These are phyloP conservation scores for Nasturtium officinale DNA, from an alignment of 345 rosid species.

Conservation along the genomic window DNA sequence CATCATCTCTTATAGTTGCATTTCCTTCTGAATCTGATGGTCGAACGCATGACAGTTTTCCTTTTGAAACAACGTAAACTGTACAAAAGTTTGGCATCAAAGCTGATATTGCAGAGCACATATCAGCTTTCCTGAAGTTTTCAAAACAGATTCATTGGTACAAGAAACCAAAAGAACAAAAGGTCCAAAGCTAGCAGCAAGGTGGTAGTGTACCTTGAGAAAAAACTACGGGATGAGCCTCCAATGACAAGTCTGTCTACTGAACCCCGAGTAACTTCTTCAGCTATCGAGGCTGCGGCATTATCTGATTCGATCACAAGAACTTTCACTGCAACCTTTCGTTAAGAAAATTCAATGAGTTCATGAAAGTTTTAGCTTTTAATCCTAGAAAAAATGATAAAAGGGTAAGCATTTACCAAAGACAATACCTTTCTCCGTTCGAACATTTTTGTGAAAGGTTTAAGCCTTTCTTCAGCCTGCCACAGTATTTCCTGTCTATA, in stretches of 20 bases:
- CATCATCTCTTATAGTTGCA: constrained; percentile 55
- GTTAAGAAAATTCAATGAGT: constrained; percentile 27
- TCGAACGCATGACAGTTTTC: constrained; percentile 69
- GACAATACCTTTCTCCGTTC: constrained; percentile 57
- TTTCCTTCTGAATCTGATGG: constrained; percentile 68
- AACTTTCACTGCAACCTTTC: constrained; percentile 65
- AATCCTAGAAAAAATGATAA: not conserved
- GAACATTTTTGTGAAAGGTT: constrained; percentile 63
- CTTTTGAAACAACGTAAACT: constrained; percentile 74
- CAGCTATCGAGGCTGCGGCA: constrained; percentile 60
- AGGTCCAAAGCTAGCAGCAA: constrained; percentile 4
- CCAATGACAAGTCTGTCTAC: constrained; percentile 80
- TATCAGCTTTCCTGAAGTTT: constrained; percentile 45
- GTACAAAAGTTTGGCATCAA: constrained; percentile 71
- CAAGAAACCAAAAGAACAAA: constrained; percentile 11
- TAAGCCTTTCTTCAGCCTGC: constrained; percentile 61
- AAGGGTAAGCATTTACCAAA: not conserved
- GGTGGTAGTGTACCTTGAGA: constrained; percentile 55
- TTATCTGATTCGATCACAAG: constrained; percentile 65
- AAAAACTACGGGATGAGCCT: constrained; percentile 62
- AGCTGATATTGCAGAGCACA: constrained; percentile 67
- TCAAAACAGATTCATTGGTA: constrained; percentile 15
- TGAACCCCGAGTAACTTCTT: constrained; percentile 54
- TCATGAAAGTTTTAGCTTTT: constrained; percentile 8
- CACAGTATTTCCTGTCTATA: constrained; percentile 74